Evolutionary conservation across 2,329 filamentous ascomycete species (phyloP).

Genomic region (Blumeria graminis): DNA sequence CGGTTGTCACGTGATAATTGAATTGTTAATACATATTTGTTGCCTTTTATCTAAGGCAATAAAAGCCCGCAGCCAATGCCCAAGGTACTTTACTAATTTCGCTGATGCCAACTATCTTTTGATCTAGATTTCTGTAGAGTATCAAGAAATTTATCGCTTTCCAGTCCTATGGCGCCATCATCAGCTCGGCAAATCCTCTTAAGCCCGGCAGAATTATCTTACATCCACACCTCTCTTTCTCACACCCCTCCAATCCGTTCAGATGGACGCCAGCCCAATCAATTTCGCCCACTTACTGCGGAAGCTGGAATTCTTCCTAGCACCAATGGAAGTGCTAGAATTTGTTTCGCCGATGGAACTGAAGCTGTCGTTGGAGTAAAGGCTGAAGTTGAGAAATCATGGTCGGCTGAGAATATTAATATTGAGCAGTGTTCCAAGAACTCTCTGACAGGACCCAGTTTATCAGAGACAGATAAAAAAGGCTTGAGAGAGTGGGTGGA

Average conservation of each 20-base stretch:
- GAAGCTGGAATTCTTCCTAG: slow-evolving; percentile 77
- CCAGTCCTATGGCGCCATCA: slow-evolving; percentile 26
- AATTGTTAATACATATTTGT: too few species aligned
- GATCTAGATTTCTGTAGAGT: too few species aligned
- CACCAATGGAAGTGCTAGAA: slow-evolving; percentile 75
- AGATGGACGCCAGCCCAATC: slow-evolving; percentile 56
- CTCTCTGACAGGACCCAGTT: neutral
- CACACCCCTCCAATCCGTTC: slow-evolving; percentile 68
- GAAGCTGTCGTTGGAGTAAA: slow-evolving; percentile 93
- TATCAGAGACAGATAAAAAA: slow-evolving; percentile 19
- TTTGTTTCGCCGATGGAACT: slow-evolving; percentile 85
- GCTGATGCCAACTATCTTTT: too few species aligned
- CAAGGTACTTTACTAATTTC: too few species aligned
- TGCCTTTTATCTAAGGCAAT: too few species aligned
- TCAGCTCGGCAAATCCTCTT: slow-evolving; percentile 43
- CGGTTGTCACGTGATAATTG: too few species aligned
- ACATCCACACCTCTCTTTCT: slow-evolving; percentile 69
- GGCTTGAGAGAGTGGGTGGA: slow-evolving; percentile 56
- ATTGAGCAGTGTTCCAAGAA: slow-evolving; percentile 1
- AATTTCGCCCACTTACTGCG: slow-evolving; percentile 77
- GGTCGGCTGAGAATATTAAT: slow-evolving; percentile 9
- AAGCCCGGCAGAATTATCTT: slow-evolving; percentile 88
- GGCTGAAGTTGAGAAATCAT: slow-evolving; percentile 67
- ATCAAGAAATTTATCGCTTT: too few species aligned
- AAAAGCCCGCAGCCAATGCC: too few species aligned